Evolutionary conservation across 768 basidiomycete species (phyloP).

Genomic region (Sarcodon aspratus): DNA sequence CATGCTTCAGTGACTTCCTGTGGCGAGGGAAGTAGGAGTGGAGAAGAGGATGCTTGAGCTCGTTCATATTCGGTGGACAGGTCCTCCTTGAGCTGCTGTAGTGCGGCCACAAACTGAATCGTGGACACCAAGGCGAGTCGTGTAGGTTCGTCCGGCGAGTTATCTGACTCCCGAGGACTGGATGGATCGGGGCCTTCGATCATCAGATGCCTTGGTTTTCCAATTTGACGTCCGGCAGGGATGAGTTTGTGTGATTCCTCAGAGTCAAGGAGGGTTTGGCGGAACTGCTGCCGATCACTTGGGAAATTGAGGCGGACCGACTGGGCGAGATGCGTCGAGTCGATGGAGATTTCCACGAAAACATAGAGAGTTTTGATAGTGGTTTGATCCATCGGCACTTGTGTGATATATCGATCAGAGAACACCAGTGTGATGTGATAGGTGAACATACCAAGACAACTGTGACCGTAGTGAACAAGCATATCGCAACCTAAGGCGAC

Average conservation of each 20-base stretch:
- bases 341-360: constrained; percentile 95
- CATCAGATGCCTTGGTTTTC: constrained; percentile 34
- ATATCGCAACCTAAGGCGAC: constrained; percentile 94
- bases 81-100: constrained; percentile 80
- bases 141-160: constrained; percentile 29
- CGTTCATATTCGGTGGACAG: constrained; percentile 32
- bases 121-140: constrained; percentile 90
- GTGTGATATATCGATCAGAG: constrained; percentile 2
- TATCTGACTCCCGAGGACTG: constrained; percentile 5
- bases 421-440: background rate
- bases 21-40: too few species aligned
- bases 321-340: constrained; percentile 70
- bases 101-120: constrained; percentile 92
- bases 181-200: constrained; percentile 36
- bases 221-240: constrained; percentile 30
- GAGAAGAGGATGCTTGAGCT: background rate
- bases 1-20: background rate
- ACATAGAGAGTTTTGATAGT: constrained; percentile 92
- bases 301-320: constrained; percentile 90
- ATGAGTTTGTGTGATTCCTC: constrained; percentile 36
- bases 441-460: constrained; percentile 70
- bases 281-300: constrained; percentile 55
- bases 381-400: constrained; percentile 93
- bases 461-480: constrained; percentile 97
- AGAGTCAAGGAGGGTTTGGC: constrained; percentile 46